These are phyloP conservation scores for Sclerotiophoma versabilis DNA, from an alignment of 2,329 filamentous ascomycete genomes.

Conservation along the genomic window DNA sequence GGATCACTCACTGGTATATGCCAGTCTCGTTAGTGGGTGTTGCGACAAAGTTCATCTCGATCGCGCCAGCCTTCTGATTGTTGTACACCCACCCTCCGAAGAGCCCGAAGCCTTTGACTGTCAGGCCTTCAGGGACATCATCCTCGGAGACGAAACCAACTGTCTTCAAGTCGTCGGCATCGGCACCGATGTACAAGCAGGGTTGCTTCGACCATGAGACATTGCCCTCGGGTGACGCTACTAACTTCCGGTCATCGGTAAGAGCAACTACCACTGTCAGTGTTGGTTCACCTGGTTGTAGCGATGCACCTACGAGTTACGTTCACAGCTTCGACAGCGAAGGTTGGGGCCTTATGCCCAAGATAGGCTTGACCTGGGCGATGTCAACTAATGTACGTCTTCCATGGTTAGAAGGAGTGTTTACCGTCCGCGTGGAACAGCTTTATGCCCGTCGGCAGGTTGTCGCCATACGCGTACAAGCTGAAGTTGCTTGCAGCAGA, in stretches of 20 bases:
- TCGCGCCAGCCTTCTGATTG: constrained; percentile 15
- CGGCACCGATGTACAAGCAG: constrained; percentile 31
- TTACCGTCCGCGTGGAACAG: constrained; percentile 47
- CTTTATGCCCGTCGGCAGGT: too few relatives aligned
- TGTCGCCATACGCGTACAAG: constrained; percentile 47
- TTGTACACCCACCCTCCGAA: constrained; percentile 44
- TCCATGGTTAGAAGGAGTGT: constrained; percentile 1
- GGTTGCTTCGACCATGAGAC: constrained; percentile 23
- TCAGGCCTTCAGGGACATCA: constrained; percentile 13
- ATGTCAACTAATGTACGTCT: neutral
- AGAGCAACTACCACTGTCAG: constrained; percentile 23
- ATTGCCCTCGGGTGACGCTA: constrained; percentile 25
- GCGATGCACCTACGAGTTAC: constrained; percentile 41
- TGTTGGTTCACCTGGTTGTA: neutral
- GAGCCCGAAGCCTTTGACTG: constrained; percentile 31
- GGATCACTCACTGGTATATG: constrained; percentile 20
- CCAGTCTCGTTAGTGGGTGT: constrained; percentile 22
- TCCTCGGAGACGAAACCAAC: constrained; percentile 38
- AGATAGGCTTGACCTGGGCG: constrained; percentile 45
- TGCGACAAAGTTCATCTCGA: constrained; percentile 31
- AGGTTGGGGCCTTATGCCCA: constrained; percentile 24
- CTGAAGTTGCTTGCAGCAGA: constrained; percentile 21
- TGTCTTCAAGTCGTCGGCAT: constrained; percentile 23
- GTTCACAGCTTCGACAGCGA: constrained; percentile 32
- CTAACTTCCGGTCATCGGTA: constrained; percentile 21